phyloP scores from a whole-genome alignment of 345 rosid species.

The Lepidium sativum region DNA sequence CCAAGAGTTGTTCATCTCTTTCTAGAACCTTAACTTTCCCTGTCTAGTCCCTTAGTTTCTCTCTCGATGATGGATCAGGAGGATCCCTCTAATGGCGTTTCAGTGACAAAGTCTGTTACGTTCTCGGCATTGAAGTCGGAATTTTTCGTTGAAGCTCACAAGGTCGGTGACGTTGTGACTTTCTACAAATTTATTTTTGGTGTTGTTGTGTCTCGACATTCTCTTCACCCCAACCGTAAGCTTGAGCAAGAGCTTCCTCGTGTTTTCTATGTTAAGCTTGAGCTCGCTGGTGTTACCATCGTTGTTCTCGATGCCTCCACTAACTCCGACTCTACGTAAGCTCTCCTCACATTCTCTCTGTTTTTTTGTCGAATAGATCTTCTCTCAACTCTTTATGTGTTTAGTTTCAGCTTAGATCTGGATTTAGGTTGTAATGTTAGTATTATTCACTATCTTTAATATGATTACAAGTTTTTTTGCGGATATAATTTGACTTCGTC shows the following conservation, averaged over 20 bases:
- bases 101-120: conserved; percentile 33
- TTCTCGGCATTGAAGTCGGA: conserved; percentile 60
- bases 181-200: conserved; percentile 82
- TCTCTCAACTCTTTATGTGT: not conserved
- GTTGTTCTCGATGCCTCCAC: conserved; percentile 47
- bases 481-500: not conserved
- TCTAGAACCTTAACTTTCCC: conserved; percentile 22
- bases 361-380: not conserved
- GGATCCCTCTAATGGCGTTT: conserved; percentile 47
- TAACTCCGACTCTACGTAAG: conserved; percentile 35
- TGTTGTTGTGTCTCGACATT: conserved; percentile 55
- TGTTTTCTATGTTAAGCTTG: conserved; percentile 57
- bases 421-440: not conserved
- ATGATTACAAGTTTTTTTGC: not conserved
- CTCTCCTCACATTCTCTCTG: not conserved
- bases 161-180: conserved; percentile 63
- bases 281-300: conserved; percentile 51
- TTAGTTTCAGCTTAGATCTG: conserved; percentile 1
- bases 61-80: conserved; percentile 41
- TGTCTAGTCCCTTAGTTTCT: not conserved
- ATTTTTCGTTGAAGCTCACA: conserved; percentile 72
- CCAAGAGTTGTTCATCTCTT: too few species aligned
- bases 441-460: not conserved
- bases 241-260: conserved; percentile 89
- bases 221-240: conserved; percentile 74